Evolutionary conservation across 2,329 filamentous ascomycete genomes (phyloP), one percentile per base, ranked within the genome.

Genomic region (Trichoderma sp.): DNA sequence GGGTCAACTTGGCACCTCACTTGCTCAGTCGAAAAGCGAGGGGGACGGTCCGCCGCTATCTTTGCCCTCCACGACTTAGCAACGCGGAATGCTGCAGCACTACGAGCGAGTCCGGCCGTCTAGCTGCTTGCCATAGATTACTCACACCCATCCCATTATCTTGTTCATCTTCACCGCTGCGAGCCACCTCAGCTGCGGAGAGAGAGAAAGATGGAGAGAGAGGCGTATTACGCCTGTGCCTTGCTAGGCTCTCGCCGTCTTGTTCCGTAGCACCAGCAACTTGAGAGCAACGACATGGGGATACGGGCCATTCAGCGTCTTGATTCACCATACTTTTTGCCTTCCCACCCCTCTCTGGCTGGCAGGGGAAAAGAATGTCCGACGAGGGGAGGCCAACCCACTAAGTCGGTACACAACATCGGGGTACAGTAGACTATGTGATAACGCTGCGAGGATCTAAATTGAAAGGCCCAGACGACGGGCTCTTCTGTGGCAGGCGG

Each of bases 31-130:
- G 29, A 21, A 50, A 60, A n/a, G 7, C 33, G 16, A 38, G 38
- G 69, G 60, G 69, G 41, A 53, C 41, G 69, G 60, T 38, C 60
- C 69, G 69, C 38, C 59, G 59, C 60, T 64, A 31, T 72, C 60
- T 72, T 65, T 56, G 29, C 69, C 60, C 38, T 65, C 69, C 69
- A 72, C 31, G 56, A 53, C 14, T 53, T 72, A 72, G 69, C 35
- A 53, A 38, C 69, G 27, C 69, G 69, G 69, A 73, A 73, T 56
- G 69, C 69, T 38, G 69, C 69, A 73, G 59, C 69, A 73, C 59
- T 73, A 72, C 69, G 29, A 65, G 35, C 33, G 29, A 65, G 14
- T 27, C 69, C 69, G 59, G 45, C 38, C 14, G 59, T 35, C 12
- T 71, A 62, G 67, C 69, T 72, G 59, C 66, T 69, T 50, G 35